phyloP scores from a whole-genome alignment of 192 early-diverging fungal species.

The Coemansia sp. region DNA sequence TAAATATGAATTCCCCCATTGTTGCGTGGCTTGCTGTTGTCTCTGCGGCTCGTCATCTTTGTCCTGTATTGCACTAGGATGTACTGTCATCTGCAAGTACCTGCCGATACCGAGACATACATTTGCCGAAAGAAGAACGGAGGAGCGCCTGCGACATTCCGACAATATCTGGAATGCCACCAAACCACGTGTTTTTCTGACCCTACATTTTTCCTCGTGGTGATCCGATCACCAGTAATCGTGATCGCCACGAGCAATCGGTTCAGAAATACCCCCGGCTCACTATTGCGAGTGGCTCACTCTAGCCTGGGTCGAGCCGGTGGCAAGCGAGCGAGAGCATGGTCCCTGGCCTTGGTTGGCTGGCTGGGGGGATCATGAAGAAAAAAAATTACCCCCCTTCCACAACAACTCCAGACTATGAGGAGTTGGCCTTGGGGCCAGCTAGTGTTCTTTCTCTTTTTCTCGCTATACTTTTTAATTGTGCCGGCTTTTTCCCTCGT shows the following conservation, averaged over 20 bases:
- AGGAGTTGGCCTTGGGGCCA: neutral
- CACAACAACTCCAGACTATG: neutral
- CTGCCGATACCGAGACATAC: neutral
- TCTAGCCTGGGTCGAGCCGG: neutral
- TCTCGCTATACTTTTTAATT: slow-evolving; percentile 11
- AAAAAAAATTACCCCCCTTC: slow-evolving; percentile 9
- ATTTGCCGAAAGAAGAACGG: neutral
- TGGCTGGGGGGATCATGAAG: slow-evolving; percentile 5
- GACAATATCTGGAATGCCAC: neutral
- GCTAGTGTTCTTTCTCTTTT: slow-evolving; percentile 25
- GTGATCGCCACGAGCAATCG: neutral
- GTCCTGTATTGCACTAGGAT: neutral
- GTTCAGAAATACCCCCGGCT: neutral
- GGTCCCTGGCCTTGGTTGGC: slow-evolving; percentile 18
- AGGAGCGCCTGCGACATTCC: neutral
- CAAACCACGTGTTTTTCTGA: neutral
- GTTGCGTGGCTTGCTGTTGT: neutral
- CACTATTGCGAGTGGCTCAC: neutral
- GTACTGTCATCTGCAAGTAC: neutral
- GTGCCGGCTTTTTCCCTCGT: slow-evolving; percentile 17
- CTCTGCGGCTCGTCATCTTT: neutral
- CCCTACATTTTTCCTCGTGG: neutral
- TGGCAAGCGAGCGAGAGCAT: neutral
- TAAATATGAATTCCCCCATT: neutral
- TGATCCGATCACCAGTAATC: slow-evolving; percentile 4